Conservation (phyloP, 1,139 yeast species). For the Yamadazyma conglobata region DNA sequence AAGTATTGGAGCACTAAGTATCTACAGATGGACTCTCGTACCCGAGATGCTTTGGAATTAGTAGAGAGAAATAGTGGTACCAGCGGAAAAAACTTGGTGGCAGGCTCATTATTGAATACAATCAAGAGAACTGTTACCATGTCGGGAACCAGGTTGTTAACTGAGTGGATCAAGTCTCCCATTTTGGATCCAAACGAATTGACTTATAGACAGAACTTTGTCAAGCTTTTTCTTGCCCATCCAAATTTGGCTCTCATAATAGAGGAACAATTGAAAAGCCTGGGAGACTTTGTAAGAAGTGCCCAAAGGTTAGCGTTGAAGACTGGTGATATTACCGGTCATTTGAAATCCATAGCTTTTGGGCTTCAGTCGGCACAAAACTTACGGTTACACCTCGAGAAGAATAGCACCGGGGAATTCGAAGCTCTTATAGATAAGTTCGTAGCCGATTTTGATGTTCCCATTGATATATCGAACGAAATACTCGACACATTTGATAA, state of each 20-base stretch:
- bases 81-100: conserved; percentile 50
- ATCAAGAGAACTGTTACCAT: conserved; percentile 73
- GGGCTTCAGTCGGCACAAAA: conserved; percentile 27
- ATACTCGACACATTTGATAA: conserved; percentile 24
- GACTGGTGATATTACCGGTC: conserved; percentile 32
- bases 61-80: conserved; percentile 41
- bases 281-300: conserved; percentile 40
- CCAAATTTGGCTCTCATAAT: conserved; percentile 9
- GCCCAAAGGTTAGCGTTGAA: conserved; percentile 36
- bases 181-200: conserved; percentile 57
- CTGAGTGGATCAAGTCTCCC: conserved; percentile 85
- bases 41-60: conserved; percentile 79
- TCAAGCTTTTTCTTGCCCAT: conserved; percentile 48
- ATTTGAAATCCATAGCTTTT: conserved; percentile 31
- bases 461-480: conserved; percentile 24
- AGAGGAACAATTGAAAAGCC: conserved; percentile 20
- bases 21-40: conserved; percentile 79
- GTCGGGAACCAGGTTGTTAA: conserved; percentile 73
- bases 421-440: conserved; percentile 17
- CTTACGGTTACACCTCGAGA: conserved; percentile 21
- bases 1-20: conserved; percentile 43
- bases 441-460: conserved; percentile 26
- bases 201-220: conserved; percentile 57
- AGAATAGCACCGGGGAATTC: conserved; percentile 8
- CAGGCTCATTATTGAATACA: conserved; percentile 69